These are phyloP conservation scores for Lizanozyma gosingica DNA, from an alignment of 1,139 yeast genomes.

Conservation along the genomic window DNA sequence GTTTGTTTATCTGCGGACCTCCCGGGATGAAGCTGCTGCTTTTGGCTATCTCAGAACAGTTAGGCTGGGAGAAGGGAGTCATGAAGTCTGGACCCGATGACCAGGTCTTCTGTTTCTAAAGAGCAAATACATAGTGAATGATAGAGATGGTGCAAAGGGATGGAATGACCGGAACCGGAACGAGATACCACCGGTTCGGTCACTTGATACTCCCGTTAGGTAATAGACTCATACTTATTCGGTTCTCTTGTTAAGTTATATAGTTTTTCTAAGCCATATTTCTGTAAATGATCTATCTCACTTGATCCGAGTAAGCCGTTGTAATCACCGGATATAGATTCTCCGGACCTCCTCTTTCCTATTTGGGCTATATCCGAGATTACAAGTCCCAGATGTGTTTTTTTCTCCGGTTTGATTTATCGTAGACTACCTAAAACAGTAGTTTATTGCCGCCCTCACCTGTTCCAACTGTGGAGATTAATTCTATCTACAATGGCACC, in stretches of 20 bases:
- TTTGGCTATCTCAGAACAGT: conserved; percentile 39
- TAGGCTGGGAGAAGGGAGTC: conserved; percentile 54
- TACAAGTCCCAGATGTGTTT: no score
- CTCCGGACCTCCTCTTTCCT: no score
- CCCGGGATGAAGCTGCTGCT: conserved; percentile 54
- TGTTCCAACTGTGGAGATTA: no score
- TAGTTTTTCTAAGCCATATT: background rate
- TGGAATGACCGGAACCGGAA: background rate
- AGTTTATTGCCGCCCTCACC: no score
- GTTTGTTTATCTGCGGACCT: conserved; percentile 70
- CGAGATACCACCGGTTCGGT: background rate
- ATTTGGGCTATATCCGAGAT: no score
- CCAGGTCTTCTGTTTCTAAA: conserved; percentile 62
- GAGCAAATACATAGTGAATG: background rate
- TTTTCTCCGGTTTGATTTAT: no score
- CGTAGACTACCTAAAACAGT: no score
- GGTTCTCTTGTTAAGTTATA: background rate
- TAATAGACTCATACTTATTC: background rate
- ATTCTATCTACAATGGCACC: no score
- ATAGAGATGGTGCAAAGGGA: background rate
- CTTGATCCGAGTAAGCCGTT: background rate
- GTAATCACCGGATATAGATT: no score
- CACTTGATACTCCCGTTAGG: background rate
- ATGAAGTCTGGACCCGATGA: conserved; percentile 46
- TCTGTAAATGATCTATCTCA: background rate